phyloP scores from a whole-genome alignment of 345 rosid genomes.

The Populus deltoides region DNA sequence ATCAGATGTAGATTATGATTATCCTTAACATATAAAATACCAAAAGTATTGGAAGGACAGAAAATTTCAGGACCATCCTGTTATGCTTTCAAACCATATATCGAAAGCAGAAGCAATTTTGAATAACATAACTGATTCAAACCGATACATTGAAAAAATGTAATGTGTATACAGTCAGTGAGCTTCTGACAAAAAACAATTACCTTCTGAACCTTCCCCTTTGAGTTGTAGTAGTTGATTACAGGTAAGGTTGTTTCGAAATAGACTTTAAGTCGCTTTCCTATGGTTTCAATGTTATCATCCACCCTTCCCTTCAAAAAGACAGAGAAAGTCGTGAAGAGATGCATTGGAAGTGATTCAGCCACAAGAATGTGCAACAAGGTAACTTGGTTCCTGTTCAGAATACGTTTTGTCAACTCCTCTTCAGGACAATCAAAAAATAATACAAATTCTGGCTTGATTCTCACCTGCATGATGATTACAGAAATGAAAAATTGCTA shows the following conservation, averaged over 20 bases:
- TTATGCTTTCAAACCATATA: neutral
- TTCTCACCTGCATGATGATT: conserved; percentile 40
- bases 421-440: conserved; percentile 60
- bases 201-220: conserved; percentile 67
- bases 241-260: conserved; percentile 61
- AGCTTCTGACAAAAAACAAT: neutral
- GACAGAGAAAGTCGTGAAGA: neutral
- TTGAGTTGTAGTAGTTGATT: conserved; percentile 41
- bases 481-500: neutral
- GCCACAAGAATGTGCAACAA: neutral
- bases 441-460: conserved; percentile 55
- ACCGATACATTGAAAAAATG: neutral
- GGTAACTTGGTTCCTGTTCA: conserved; percentile 69
- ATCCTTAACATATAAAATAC: neutral
- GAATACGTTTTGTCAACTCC: conserved; percentile 67
- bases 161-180: too few species aligned
- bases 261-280: conserved; percentile 63
- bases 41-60: neutral
- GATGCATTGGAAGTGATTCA: neutral
- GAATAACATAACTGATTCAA: neutral
- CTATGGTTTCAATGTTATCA: conserved; percentile 61
- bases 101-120: neutral
- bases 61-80: neutral
- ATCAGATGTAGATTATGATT: neutral
- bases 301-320: conserved; percentile 66